Percentiles rank a stretch among this genome's conserved stretches.
Evolutionary conservation across 192 early-diverging fungal genomes (phyloP).

Genomic region (Phycomyces blakesleeanus): DNA sequence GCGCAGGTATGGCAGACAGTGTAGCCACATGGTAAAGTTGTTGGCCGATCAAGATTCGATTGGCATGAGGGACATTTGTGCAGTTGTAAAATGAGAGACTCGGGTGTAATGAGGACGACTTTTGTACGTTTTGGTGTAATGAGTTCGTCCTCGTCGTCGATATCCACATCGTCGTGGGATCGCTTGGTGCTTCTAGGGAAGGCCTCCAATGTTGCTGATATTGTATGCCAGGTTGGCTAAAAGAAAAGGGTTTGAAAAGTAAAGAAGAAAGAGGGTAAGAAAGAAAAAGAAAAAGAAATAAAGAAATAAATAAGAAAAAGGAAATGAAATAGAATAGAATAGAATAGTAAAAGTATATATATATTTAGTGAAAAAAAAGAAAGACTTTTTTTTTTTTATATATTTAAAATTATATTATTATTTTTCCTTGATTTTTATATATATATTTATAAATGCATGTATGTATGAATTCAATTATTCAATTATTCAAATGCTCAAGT

Average conservation of each 20-base stretch:
- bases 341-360: not conserved
- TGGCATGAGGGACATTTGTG: constrained; percentile 37
- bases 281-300: constrained; percentile 12
- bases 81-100: constrained; percentile 4
- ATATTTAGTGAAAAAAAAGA: constrained; percentile 5
- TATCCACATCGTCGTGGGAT: not conserved
- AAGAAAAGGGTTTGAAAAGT: not conserved
- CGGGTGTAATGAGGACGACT: constrained; percentile 8
- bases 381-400: not conserved
- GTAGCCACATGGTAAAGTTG: constrained; percentile 45
- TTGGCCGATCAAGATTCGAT: constrained; percentile 28
- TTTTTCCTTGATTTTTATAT: too few relatives aligned
- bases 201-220: constrained; percentile 1
- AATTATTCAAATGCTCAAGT: too few relatives aligned
- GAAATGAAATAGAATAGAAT: constrained; percentile 8
- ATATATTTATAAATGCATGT: too few relatives aligned
- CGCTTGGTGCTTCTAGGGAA: constrained; percentile 7
- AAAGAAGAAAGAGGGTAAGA: not conserved
- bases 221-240: not conserved
- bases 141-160: not conserved
- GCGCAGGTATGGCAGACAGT: constrained; percentile 34
- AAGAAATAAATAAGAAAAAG: too few relatives aligned
- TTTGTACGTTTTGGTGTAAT: not conserved
- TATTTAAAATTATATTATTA: too few relatives aligned
- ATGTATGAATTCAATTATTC: too few relatives aligned